Evolutionary conservation across 352 stramenopile species (phyloP).

Genomic region (Plasmopara viticola): DNA sequence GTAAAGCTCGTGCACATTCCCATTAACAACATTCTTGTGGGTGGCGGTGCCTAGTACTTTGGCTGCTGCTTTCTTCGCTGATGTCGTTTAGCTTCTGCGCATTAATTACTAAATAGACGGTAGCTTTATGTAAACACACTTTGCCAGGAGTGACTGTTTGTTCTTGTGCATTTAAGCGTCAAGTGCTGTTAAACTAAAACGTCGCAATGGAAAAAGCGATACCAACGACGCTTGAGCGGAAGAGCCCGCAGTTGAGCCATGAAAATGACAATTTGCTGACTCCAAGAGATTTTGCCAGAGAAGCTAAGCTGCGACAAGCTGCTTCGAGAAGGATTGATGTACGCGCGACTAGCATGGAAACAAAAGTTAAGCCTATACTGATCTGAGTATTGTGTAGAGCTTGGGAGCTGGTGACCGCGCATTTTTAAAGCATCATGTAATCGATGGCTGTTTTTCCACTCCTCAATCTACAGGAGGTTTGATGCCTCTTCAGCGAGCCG

Average conservation of each 20-base stretch:
- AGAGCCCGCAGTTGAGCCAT: constrained; percentile 28
- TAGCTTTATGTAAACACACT: constrained; percentile 20
- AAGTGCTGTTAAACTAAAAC: too few relatives aligned
- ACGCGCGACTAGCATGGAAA: constrained; percentile 1
- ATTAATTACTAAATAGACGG: constrained; percentile 32
- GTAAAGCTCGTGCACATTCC: constrained; percentile 99
- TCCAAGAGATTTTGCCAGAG: constrained; percentile 25
- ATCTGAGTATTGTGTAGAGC: constrained; percentile 19
- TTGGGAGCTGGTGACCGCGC: constrained; percentile 35
- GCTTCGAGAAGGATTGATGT: constrained; percentile 10
- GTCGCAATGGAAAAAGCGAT: too few relatives aligned
- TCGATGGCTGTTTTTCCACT: constrained; percentile 13
- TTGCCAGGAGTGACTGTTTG: background rate
- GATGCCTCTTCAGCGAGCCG: constrained; percentile 42
- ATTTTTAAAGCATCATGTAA: constrained; percentile 37
- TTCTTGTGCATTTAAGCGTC: background rate
- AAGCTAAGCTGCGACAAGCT: background rate
- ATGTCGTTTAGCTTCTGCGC: constrained; percentile 5
- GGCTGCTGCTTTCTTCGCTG: constrained; percentile 12
- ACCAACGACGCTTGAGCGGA: background rate
- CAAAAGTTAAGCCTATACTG: background rate
- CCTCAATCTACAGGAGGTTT: constrained; percentile 31
- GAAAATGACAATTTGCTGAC: constrained; percentile 41
- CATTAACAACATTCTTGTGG: constrained; percentile 99
- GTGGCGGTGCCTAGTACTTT: constrained; percentile 65